Evolutionary conservation across 2,329 filamentous ascomycete species (phyloP), one percentile per base, ranked within the genome.

Genomic region (Ceratocystis diversiconidia): DNA sequence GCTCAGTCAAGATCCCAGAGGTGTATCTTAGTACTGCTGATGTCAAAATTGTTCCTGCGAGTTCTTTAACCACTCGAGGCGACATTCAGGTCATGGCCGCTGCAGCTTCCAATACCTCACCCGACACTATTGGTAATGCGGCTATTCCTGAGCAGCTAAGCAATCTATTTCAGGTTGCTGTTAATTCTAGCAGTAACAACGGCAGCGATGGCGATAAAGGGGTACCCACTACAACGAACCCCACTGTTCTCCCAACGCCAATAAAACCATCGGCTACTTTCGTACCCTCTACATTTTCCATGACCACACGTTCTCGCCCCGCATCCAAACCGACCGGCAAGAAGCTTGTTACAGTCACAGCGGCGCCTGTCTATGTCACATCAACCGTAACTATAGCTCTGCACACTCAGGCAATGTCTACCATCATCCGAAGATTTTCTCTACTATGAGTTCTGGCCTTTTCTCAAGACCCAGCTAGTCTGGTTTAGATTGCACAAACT

Each of bases 91-190:
- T 65, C 19, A 44, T 52, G 17, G 61, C 28, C 48, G 55, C 52
- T 22, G 64, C 52, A 25, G 46, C 61, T 6, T 32, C 61, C 12
- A 66, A 63, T 55, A 55, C 36, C 12, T 41, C 46, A 15, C 65
- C 65, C 8, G 75, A 76, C 66, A 73, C 79, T 70, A 72, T 78
- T 64, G 77, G 76, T 71, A 72, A 71, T 65, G 76, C 75, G 30
- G 80, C 77, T 57, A 76, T 82, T 68, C 70, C 75, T 67, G 70
- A 70, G 3, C 79, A 82, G 73, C 77, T 82, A 71, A 67, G 69
- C 43, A 76, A 73, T 68, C 75, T 76, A 70, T 82, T 77, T 69
- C 73, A 78, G 63, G 78, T 82, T 65, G 69, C 73, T 43, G 73
- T 43, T 5, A 15, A 7, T 15, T 30, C 22, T 25, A 59, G 50